Evolutionary conservation across 805 yeast genomes (phyloP), one percentile per base, ranked within the genome.

Genomic region (Sugiyamaella chiloensis): DNA sequence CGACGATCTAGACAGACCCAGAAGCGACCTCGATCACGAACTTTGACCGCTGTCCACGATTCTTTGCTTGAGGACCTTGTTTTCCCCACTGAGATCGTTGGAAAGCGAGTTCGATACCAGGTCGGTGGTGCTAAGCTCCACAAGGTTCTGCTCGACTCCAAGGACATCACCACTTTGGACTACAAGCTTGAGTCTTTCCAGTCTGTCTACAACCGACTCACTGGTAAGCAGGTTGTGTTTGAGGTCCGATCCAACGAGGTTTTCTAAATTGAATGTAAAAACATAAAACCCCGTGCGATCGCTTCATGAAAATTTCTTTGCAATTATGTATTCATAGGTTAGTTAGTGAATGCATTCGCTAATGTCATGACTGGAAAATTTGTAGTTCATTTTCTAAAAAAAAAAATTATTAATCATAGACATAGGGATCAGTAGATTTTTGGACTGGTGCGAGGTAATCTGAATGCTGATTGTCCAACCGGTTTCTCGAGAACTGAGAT

Each of bases 11-110:
- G 89, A 82, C 87, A 84, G 75, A 76, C 74, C 68, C 99, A 93
- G 81, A 90, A 93, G 90, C 90, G 99, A 83, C 99, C 99, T 75
- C 88, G 96, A 81, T 90, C 98, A 68, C 89, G 99, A 86, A 91
- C 99, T 70, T 82, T 93, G 75, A 83, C 96, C 65, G 89, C 97
- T 71, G 99, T 91, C 64, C 99, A 91, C 78, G 98, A 93, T 79
- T 87, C 88, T 76, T 79, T 91, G 79, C 87, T 91, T 75, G 99
- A 93, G 80, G 99, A 91, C 78, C 82, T 91, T 72, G 99, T 93
- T 63, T 91, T 85, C 97, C 99, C 99, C 77, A 90, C 98, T 65
- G 97, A 91, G 82, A 91, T 91, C 69, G 82, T 85, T 64, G 99
- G 99, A 76, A 93, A 93, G 89, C 89, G 99, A 81, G 91, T 87